Evolutionary conservation across 75 land plant species (phyloP).

Genomic region (Pinus tabuliformis): DNA sequence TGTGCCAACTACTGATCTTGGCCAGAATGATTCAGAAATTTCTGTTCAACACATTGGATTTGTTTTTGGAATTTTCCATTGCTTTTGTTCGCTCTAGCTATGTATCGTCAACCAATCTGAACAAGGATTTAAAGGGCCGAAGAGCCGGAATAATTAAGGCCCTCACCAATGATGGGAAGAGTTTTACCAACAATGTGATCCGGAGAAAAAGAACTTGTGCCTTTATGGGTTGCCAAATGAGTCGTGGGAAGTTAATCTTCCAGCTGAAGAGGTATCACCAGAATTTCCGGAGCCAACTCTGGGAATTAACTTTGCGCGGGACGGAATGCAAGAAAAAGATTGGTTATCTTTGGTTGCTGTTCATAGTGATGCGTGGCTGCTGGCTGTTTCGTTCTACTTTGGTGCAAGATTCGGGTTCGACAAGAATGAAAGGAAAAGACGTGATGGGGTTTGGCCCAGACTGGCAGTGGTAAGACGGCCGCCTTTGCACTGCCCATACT

Average conservation of each 20-base stretch:
- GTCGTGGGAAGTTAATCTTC: conserved; percentile 67
- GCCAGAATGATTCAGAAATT: too few species aligned
- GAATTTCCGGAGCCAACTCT: conserved; percentile 77
- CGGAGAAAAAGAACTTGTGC: conserved; percentile 72
- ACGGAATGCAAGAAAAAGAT: conserved; percentile 71
- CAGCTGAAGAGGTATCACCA: conserved; percentile 72
- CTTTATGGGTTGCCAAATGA: conserved; percentile 65
- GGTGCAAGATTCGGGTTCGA: conserved; percentile 69
- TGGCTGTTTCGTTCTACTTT: conserved; percentile 68
- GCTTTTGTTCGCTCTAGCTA: too few species aligned
- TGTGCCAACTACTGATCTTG: too few species aligned
- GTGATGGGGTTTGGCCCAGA: conserved; percentile 93
- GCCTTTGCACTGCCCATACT: conserved; percentile 97
- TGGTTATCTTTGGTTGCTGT: conserved; percentile 73
- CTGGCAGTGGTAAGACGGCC: conserved; percentile 95
- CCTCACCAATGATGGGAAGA: conserved; percentile 75
- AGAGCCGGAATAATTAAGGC: conserved; percentile 79
- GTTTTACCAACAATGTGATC: conserved; percentile 78
- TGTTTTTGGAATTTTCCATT: too few species aligned
- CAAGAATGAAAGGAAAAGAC: conserved; percentile 55
- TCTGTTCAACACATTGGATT: too few species aligned
- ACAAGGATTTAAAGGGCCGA: conserved; percentile 65
- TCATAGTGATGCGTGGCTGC: conserved; percentile 72
- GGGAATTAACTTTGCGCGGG: conserved; percentile 79
- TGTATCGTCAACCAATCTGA: too few species aligned